phyloP scores from a whole-genome alignment of 179 eudicot genomes.

The Camellia oleifera region DNA sequence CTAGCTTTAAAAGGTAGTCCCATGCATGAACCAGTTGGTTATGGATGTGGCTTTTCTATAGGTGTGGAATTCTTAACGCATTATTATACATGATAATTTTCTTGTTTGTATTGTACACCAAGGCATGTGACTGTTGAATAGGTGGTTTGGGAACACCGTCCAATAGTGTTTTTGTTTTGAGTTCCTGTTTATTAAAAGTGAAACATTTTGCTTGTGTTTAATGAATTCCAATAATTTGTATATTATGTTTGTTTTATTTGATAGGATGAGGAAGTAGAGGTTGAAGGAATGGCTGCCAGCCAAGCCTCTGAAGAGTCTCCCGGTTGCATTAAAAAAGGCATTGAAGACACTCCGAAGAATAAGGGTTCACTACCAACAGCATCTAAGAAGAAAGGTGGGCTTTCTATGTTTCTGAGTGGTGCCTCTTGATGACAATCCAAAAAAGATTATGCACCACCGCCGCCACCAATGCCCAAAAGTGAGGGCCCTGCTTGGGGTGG shows the following conservation, averaged over 20 bases:
- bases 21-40: no score
- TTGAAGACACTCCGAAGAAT: slow-evolving; percentile 26
- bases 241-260: not conserved
- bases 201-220: not conserved
- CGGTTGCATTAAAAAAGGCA: slow-evolving; percentile 24
- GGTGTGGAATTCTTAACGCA: not conserved
- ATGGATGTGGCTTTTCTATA: no score
- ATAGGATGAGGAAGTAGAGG: slow-evolving; percentile 39
- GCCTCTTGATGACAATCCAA: slow-evolving; percentile 72
- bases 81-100: not conserved
- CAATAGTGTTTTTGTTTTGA: not conserved
- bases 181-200: not conserved
- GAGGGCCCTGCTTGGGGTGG: slow-evolving; percentile 99
- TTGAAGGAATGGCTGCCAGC: slow-evolving; percentile 21
- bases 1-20: no score
- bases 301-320: slow-evolving; percentile 24
- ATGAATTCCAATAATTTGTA: not conserved
- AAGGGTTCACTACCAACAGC: slow-evolving; percentile 28
- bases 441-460: slow-evolving; percentile 32
- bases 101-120: not conserved
- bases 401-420: slow-evolving; percentile 88
- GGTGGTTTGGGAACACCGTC: not conserved
- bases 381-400: slow-evolving; percentile 91
- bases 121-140: not conserved
- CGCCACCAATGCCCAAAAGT: slow-evolving; percentile 58